phyloP scores from a whole-genome alignment of 306 rosid species.

The Dryas alaskensis region DNA sequence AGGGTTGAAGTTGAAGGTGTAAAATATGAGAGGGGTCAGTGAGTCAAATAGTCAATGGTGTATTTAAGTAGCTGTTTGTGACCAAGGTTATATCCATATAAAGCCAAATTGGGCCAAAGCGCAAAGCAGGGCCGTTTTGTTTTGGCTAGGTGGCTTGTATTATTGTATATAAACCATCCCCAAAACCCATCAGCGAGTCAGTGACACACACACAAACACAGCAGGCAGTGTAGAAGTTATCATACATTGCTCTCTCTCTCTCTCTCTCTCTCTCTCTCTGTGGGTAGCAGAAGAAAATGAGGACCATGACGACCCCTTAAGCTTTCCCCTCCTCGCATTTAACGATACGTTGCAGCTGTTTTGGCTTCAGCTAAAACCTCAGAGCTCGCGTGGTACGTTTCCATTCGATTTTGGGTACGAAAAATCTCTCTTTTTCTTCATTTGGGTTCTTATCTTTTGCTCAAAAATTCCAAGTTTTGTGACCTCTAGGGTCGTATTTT shows the following conservation, averaged over 20 bases:
- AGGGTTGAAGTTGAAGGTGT: neutral
- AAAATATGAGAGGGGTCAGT: neutral
- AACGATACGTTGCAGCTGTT: slow-evolving; percentile 12
- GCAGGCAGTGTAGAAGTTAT: neutral
- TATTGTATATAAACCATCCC: neutral
- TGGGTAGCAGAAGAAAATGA: neutral
- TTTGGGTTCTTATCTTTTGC: slow-evolving; percentile 1
- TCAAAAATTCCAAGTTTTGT: neutral
- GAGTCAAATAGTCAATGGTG: neutral
- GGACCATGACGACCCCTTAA: neutral
- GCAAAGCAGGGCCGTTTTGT: slow-evolving; percentile 2
- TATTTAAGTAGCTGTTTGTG: neutral
- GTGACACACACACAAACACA: slow-evolving; percentile 5
- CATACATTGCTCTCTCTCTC: neutral
- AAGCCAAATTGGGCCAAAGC: neutral
- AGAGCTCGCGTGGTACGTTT: slow-evolving; percentile 25
- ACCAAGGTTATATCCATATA: neutral
- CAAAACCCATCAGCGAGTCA: neutral
- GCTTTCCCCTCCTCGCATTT: neutral
- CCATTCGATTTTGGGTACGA: slow-evolving; percentile 1
- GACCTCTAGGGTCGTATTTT: slow-evolving; percentile 3
- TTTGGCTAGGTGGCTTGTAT: neutral
- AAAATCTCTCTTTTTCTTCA: neutral
- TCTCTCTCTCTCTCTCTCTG: too few relatives aligned
- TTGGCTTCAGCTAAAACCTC: neutral